Evolutionary conservation across 2,329 filamentous ascomycete genomes (phyloP).

Genomic region (Colletotrichum sp.): DNA sequence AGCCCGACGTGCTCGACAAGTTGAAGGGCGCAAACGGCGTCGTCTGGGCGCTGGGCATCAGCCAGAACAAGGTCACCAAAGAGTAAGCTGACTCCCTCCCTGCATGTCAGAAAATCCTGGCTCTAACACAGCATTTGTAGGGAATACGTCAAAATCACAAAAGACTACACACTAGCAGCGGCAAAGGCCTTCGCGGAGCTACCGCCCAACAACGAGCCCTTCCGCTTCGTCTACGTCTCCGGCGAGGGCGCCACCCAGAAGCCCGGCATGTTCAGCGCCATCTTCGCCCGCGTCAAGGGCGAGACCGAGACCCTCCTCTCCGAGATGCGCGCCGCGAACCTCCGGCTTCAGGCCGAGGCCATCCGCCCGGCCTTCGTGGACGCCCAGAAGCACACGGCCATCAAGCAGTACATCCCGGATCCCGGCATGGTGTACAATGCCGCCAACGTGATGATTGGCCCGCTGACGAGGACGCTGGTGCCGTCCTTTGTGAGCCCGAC

Average conservation of each 20-base stretch:
- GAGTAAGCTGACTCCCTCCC: constrained; percentile 47
- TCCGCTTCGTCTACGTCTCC: constrained; percentile 76
- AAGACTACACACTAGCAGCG: constrained; percentile 67
- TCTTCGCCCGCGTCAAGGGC: constrained; percentile 71
- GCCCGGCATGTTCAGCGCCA: constrained; percentile 58
- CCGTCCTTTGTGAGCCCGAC: constrained; percentile 44
- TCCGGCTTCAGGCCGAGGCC: constrained; percentile 57
- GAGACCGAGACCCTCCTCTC: constrained; percentile 66
- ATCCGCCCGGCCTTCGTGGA: constrained; percentile 68
- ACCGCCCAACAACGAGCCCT: constrained; percentile 48
- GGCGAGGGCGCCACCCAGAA: constrained; percentile 64
- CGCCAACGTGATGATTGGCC: constrained; percentile 24
- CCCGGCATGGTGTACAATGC: constrained; percentile 23
- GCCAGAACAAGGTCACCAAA: constrained; percentile 61
- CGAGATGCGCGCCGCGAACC: constrained; percentile 47
- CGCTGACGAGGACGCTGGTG: constrained; percentile 25
- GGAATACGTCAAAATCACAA: constrained; percentile 72
- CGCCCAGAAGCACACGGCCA: constrained; percentile 39
- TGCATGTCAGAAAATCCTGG: background rate
- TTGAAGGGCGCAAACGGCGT: constrained; percentile 70
- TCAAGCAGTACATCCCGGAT: constrained; percentile 46
- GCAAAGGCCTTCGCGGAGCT: constrained; percentile 63
- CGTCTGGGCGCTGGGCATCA: constrained; percentile 77
- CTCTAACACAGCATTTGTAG: constrained; percentile 26
- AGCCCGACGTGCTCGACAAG: constrained; percentile 58